Percentiles rank a stretch among this genome's conserved stretches.
phyloP scores from a whole-genome alignment of 495 filamentous ascomycete genomes.

The Penicillium soppii region DNA sequence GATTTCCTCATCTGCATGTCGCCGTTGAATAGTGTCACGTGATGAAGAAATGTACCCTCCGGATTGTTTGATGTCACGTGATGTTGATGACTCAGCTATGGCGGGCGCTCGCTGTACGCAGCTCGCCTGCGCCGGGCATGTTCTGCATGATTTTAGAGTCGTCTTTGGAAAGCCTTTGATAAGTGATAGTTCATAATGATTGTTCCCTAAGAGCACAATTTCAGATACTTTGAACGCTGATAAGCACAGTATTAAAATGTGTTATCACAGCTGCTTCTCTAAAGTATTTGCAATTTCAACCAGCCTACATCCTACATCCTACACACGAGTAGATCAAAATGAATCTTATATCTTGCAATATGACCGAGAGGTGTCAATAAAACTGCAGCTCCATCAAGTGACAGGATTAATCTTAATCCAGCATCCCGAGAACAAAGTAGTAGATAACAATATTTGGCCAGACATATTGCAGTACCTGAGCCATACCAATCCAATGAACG shows the following conservation, averaged over 20 bases:
- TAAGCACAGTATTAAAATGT: too few relatives aligned
- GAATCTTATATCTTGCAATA: neutral
- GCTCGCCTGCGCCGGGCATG: too few relatives aligned
- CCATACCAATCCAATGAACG: constrained; percentile 17
- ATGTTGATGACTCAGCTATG: neutral
- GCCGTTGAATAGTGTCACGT: neutral
- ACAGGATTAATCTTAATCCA: constrained; percentile 1
- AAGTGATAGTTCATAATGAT: too few relatives aligned
- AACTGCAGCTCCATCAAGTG: constrained; percentile 1
- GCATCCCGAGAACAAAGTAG: neutral
- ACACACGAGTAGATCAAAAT: neutral
- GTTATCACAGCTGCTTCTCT: too few relatives aligned
- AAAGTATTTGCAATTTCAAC: too few relatives aligned
- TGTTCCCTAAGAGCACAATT: too few relatives aligned
- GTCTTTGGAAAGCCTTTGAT: too few relatives aligned
- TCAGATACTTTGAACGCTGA: too few relatives aligned
- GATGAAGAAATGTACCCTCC: too few relatives aligned
- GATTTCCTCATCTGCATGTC: neutral
- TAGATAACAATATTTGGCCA: constrained; percentile 5
- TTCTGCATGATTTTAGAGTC: too few relatives aligned
- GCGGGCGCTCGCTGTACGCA: neutral
- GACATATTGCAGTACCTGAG: constrained; percentile 9
- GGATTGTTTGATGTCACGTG: neutral
- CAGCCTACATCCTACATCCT: neutral
- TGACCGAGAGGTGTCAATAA: neutral